phyloP scores from a whole-genome alignment of 108 stramenopile genomes.

The Cyclotella kingstonii region DNA sequence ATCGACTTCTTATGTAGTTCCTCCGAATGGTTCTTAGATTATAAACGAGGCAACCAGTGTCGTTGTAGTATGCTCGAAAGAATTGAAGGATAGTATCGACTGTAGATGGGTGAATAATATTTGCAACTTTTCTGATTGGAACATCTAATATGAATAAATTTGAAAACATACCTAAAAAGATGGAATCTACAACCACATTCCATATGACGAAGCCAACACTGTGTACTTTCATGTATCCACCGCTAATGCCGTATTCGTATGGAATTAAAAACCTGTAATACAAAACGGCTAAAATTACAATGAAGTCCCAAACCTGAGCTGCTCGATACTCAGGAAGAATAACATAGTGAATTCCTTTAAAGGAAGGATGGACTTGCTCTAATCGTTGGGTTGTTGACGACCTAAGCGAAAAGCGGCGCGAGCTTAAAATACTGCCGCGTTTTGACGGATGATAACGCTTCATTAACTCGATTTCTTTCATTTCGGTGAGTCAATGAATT shows the following conservation, averaged over 20 bases:
- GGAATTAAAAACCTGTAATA: slow-evolving; percentile 41
- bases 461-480: too few species aligned
- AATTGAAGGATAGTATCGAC: slow-evolving; percentile 50
- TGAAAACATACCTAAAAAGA: slow-evolving; percentile 13
- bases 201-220: slow-evolving; percentile 4
- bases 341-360: slow-evolving; percentile 30
- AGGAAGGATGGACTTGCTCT: neutral
- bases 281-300: slow-evolving; percentile 40
- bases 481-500: too few species aligned
- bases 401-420: too few species aligned
- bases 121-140: slow-evolving; percentile 23
- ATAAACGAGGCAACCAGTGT: slow-evolving; percentile 10
- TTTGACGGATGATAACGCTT: too few species aligned
- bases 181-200: slow-evolving; percentile 6
- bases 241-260: slow-evolving; percentile 43
- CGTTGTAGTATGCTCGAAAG: slow-evolving; percentile 35
- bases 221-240: slow-evolving; percentile 30
- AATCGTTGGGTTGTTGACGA: too few species aligned
- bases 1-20: slow-evolving; percentile 42
- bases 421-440: too few species aligned
- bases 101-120: slow-evolving; percentile 1
- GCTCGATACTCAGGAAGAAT: slow-evolving; percentile 39
- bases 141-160: slow-evolving; percentile 20
- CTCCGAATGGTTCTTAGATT: slow-evolving; percentile 10
- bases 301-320: slow-evolving; percentile 42